Percentiles rank a stretch among this genome's conserved stretches.
phyloP scores from a whole-genome alignment of 2,329 filamentous ascomycete genomes.

The Dactylonectria estremocensis region DNA sequence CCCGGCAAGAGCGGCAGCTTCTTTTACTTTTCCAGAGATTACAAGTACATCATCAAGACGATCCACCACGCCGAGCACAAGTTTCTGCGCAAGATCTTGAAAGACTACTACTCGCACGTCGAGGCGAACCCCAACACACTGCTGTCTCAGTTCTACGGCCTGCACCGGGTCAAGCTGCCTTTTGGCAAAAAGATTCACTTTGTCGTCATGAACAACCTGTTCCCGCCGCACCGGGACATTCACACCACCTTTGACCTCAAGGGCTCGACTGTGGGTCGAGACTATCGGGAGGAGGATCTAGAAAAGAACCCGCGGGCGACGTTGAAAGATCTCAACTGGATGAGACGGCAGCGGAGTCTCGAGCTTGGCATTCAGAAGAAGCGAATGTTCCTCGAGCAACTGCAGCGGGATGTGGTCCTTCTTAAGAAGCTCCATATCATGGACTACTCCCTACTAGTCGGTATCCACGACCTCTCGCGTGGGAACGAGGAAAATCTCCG shows the following conservation, averaged over 20 bases:
- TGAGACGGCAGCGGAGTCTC: constrained; percentile 86
- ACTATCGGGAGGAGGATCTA: constrained; percentile 90
- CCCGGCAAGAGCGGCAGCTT: constrained; percentile 99
- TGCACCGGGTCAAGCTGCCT: constrained; percentile 98
- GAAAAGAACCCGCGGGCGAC: constrained; percentile 93
- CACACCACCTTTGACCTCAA: constrained; percentile 98
- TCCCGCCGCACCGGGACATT: constrained; percentile 96
- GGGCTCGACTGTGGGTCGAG: constrained; percentile 93
- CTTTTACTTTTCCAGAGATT: constrained; percentile 99
- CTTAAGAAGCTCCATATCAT: constrained; percentile 94
- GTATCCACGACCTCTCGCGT: constrained; percentile 90
- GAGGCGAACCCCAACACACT: constrained; percentile 95
- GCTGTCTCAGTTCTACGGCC: constrained; percentile 96
- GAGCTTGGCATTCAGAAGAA: constrained; percentile 94
- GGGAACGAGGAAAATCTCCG: constrained; percentile 96
- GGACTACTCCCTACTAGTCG: constrained; percentile 97
- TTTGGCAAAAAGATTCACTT: constrained; percentile 99
- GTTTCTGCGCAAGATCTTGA: constrained; percentile 85
- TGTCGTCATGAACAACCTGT: constrained; percentile 99
- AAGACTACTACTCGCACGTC: constrained; percentile 95
- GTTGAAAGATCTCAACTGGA: constrained; percentile 96
- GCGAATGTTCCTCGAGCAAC: constrained; percentile 88
- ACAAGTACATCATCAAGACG: constrained; percentile 99
- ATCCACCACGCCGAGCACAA: constrained; percentile 97
- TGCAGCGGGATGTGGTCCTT: constrained; percentile 88